These are phyloP conservation scores for Aspergillus spinulosporus DNA, from an alignment of 2,329 filamentous ascomycete genomes.

Conservation along the genomic window DNA sequence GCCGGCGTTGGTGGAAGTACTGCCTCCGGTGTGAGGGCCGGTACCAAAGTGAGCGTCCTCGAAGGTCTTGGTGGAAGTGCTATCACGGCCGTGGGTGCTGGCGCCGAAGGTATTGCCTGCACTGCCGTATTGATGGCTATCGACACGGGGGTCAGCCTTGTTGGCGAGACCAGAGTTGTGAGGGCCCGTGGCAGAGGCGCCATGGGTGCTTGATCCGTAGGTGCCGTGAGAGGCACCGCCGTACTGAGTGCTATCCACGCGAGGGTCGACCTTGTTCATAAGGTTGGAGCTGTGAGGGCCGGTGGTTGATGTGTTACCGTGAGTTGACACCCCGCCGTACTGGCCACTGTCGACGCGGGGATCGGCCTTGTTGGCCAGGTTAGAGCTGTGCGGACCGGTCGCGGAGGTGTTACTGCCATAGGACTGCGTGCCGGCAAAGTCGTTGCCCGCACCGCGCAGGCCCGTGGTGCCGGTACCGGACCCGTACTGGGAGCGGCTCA, in stretches of 20 bases:
- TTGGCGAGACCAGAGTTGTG: background rate
- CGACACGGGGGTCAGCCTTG: background rate
- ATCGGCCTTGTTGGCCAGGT: constrained; percentile 4
- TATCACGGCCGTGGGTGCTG: background rate
- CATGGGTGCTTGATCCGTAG: constrained; percentile 13
- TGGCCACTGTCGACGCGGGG: background rate
- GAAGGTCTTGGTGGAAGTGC: constrained; percentile 1
- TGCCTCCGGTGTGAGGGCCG: background rate
- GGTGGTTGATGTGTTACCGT: constrained; percentile 15
- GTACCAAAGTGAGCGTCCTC: background rate
- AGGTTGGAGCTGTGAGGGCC: constrained; percentile 22
- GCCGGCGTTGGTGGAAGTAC: background rate
- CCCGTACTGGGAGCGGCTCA: background rate
- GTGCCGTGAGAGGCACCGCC: constrained; percentile 14
- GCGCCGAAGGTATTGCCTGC: background rate
- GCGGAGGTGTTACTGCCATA: background rate
- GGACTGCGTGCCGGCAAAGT: background rate
- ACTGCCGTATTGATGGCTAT: background rate
- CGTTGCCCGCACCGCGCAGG: background rate
- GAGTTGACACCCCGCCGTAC: background rate
- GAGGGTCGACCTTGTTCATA: constrained; percentile 44
- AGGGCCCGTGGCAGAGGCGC: background rate
- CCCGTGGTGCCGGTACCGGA: background rate
- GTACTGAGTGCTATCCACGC: constrained; percentile 16
- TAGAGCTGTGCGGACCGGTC: background rate